phyloP scores from a whole-genome alignment of 108 stramenopile genomes.

The Conticribra weissflogii region DNA sequence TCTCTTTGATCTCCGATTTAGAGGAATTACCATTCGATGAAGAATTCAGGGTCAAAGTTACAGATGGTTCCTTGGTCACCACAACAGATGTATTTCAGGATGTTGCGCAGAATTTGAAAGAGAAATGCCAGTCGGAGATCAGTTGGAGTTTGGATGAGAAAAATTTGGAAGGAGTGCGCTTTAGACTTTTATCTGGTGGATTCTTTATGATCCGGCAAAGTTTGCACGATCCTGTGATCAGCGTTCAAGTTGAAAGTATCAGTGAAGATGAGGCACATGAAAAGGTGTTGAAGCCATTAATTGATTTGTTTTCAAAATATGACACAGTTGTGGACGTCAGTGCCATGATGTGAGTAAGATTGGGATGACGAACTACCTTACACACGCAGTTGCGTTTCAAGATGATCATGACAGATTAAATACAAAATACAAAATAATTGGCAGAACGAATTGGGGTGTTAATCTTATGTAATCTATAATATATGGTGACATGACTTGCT shows the following conservation, averaged over 20 bases:
- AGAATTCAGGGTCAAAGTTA: constrained; percentile 65
- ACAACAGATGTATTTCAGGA: constrained; percentile 58
- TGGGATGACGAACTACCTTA: no score
- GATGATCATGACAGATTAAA: no score
- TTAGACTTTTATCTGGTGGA: constrained; percentile 59
- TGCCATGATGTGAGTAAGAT: constrained; percentile 1
- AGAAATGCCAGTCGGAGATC: constrained; percentile 13
- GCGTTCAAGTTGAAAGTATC: constrained; percentile 77
- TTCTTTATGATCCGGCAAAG: constrained; percentile 88
- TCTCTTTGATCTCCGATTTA: constrained; percentile 65
- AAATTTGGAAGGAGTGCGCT: constrained; percentile 82
- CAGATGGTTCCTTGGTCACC: constrained; percentile 67
- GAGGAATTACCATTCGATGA: constrained; percentile 66
- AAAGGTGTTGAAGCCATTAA: constrained; percentile 53
- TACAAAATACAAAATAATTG: no score
- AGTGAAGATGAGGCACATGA: constrained; percentile 46
- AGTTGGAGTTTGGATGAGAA: constrained; percentile 72
- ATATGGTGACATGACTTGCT: no score
- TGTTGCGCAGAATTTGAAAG: constrained; percentile 31
- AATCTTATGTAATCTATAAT: no score
- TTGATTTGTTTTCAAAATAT: constrained; percentile 40
- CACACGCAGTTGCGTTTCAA: no score
- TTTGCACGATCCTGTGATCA: constrained; percentile 84
- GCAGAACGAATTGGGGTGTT: no score
- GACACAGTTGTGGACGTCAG: constrained; percentile 34